Evolutionary conservation across 371 early-diverging fungal genomes (phyloP), one percentile per base, ranked within the genome.

Genomic region (Actinomortierella wolfii): DNA sequence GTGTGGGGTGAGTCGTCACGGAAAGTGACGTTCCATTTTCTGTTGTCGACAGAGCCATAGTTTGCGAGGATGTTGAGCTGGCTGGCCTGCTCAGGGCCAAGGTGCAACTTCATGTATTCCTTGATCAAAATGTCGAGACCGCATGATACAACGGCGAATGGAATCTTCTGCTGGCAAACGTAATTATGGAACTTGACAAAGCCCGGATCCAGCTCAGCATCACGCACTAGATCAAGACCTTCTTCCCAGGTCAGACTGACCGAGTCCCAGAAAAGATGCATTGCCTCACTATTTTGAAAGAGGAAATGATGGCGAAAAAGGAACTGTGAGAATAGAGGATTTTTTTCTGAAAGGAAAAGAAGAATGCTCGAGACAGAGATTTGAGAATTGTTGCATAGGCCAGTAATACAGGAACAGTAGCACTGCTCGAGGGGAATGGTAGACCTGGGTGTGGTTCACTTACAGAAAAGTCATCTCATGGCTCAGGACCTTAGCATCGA

Each of bases 141-240:
- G 56, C 86, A 75, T 28, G 79, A 78, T 25, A 85, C 71, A 9
- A 85, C 76, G 29, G 75, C 67, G 15, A 85, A 64, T 8, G 86
- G 80, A 28, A 83, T 75, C 5, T 57, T 44, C 18, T 79, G 61
- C 25, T 47, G 21, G 20, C 47, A 34, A 28, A 59, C 57, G 46
- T 64, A 69, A 15, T 55, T 28, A 40, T 75, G 65, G 56, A 82
- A 77, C 1, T 44, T 57, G 2, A 53, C 51, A 58, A 82, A 83
- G 7, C 71, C 65, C 3, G 80, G 71, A 45, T 85, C 86, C 23
- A 83, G 56, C 34, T 66, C 21, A 2, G 77, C 77, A 46, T 76
- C 52, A 45, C 53, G 57, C 18, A 86, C 48, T 7, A 82, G 60
- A 0, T 68, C 76, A 13, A 79, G 25, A 3, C 83, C 84, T 39